Percentiles rank a stretch among this genome's conserved stretches.
phyloP scores from a whole-genome alignment of 805 yeast species.

The Metschnikowia cerradonensis region DNA sequence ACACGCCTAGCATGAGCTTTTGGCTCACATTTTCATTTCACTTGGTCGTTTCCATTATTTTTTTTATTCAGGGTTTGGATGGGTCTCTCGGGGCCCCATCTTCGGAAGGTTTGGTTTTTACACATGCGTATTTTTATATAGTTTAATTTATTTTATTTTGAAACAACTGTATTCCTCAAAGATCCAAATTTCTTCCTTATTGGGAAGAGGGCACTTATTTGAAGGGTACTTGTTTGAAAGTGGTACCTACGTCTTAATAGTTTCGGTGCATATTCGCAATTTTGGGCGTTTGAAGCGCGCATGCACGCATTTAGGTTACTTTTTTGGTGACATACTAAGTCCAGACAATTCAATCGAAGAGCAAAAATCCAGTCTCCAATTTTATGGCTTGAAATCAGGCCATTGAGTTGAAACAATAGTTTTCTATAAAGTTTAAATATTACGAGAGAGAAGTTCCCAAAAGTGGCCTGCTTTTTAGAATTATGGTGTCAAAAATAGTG shows the following conservation, averaged over 20 bases:
- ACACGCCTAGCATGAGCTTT: not conserved
- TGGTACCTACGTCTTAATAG: not conserved
- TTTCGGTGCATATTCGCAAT: not conserved
- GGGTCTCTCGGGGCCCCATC: not conserved
- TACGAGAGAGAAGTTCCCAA: not conserved
- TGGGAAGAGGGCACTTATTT: not conserved
- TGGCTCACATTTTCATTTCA: slow-evolving; percentile 4
- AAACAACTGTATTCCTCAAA: not conserved
- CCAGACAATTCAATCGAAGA: not conserved
- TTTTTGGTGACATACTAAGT: not conserved
- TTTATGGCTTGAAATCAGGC: not conserved
- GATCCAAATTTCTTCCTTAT: not conserved
- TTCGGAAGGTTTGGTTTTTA: slow-evolving; percentile 1
- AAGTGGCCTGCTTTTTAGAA: not conserved
- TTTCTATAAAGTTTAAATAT: not conserved
- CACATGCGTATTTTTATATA: not conserved
- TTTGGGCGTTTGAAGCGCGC: not conserved
- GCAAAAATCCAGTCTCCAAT: not conserved
- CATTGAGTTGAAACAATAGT: not conserved
- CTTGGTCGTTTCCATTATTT: slow-evolving; percentile 4
- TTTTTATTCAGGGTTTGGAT: slow-evolving; percentile 1
- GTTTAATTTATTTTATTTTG: not conserved
- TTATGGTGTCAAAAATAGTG: not conserved
- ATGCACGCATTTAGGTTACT: not conserved
- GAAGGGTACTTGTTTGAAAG: not conserved